These are phyloP conservation scores for Solanum bulbocastanum DNA, from an alignment of 257 asterid species.

Conservation along the genomic window DNA sequence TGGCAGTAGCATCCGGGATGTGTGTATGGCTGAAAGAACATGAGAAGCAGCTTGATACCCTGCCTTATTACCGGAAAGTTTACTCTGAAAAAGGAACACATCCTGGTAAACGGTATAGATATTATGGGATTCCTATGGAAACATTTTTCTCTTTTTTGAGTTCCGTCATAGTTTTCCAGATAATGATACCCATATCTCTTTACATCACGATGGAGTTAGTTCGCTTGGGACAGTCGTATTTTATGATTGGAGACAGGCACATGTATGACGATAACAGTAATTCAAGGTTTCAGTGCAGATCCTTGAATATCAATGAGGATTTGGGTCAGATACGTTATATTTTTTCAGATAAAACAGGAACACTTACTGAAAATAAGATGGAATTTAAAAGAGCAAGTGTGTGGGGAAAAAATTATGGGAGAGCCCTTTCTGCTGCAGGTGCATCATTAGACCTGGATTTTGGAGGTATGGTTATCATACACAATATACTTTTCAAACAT, in stretches of 20 bases:
- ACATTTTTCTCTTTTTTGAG: slow-evolving; percentile 88
- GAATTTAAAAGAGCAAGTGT: slow-evolving; percentile 86
- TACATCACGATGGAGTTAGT: slow-evolving; percentile 99
- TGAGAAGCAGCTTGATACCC: slow-evolving; percentile 55
- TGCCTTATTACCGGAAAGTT: slow-evolving; percentile 82
- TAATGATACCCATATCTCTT: slow-evolving; percentile 96
- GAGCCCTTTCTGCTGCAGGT: slow-evolving; percentile 22
- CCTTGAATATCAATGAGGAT: slow-evolving; percentile 96
- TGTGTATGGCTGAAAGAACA: slow-evolving; percentile 77
- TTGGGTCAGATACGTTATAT: slow-evolving; percentile 93
- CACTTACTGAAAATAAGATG: slow-evolving; percentile 97
- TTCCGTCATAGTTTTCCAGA: slow-evolving; percentile 93
- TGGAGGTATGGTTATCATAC: slow-evolving; percentile 43
- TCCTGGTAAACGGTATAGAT: slow-evolving; percentile 49
- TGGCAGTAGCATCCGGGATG: slow-evolving; percentile 80
- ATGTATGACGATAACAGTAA: slow-evolving; percentile 62
- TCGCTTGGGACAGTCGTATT: slow-evolving; percentile 94
- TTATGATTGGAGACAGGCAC: slow-evolving; percentile 90
- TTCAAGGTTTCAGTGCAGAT: slow-evolving; percentile 98
- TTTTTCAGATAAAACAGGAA: slow-evolving; percentile 93
- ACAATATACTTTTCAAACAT: neutral
- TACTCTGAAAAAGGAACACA: slow-evolving; percentile 43
- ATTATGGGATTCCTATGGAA: slow-evolving; percentile 93
- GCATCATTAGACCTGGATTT: slow-evolving; percentile 1
- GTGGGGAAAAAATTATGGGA: slow-evolving; percentile 66